Evolutionary conservation across 805 yeast genomes (phyloP), one percentile per base, ranked within the genome.

Genomic region (Metschnikowia shivogae): DNA sequence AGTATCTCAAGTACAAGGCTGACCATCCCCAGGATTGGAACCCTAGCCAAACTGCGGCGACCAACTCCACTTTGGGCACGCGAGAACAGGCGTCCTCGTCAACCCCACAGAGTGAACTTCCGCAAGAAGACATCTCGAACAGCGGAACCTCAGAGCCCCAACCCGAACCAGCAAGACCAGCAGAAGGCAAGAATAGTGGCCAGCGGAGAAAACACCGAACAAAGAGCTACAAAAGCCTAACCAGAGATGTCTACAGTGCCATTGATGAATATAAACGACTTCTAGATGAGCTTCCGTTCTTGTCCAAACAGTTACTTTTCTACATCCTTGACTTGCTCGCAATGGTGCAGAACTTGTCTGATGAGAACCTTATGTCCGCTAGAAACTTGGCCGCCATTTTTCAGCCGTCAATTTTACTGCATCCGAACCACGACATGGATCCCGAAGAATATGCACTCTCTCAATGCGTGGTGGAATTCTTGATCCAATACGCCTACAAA

Each of bases 321-420:
- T 93, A 93, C 68, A 78, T 93, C 19, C 67, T 93, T 50, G 99
- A 93, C 63, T 70, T 93, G 52, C 72, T 93, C 47, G 84, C 95
- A 11, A 78, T 89, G 68, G 95, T 93, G 57, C 85, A 89, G 35
- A 80, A 84, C 47, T 83, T 86, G 57, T 76, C 95, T 12, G 78
- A 77, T 40, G 79, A 79, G 48, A 93, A 90, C 62, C 71, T 88
- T 52, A 93, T 93, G 99, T 82, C 97, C 1, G 87, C 96, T 1
- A 79, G 89, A 56, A 93, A 93, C 61, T 70, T 93, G 52, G 96
- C 98, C 1, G 96, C 98, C 1, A 87, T 93, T 46, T 93, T 93
- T 69, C 99, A 93, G 67, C 98, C 99, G 3, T 86, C 96, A n/a
- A 81, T 93, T 13, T 71, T 93, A 43, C 86, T 95, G 8, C 98